Percentiles rank a stretch among this genome's conserved stretches.
Evolutionary conservation across 2,329 filamentous ascomycete species (phyloP).

Genomic region (Daldinia sp.): DNA sequence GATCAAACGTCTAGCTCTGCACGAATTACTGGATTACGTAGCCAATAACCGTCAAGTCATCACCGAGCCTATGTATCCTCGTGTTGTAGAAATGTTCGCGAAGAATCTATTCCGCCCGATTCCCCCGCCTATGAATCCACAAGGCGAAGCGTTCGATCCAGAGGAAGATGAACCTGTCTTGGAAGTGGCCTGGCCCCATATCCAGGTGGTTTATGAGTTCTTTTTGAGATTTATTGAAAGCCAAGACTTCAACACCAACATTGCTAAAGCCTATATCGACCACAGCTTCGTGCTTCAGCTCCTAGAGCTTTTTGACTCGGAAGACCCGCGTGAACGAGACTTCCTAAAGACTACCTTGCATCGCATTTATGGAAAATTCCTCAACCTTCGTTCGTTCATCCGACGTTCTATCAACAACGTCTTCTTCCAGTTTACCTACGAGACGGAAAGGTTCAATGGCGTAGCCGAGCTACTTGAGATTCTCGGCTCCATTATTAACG

Average conservation of each 20-base stretch:
- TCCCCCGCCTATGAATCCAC: constrained; percentile 94
- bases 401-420: constrained; percentile 99
- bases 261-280: constrained; percentile 98
- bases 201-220: constrained; percentile 99
- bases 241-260: constrained; percentile 99
- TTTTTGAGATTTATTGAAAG: constrained; percentile 99
- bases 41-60: constrained; percentile 99
- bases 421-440: constrained; percentile 99
- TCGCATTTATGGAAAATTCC: constrained; percentile 98
- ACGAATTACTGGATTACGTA: constrained; percentile 96
- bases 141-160: constrained; percentile 97
- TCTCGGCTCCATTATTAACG: constrained; percentile 97
- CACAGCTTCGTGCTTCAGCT: constrained; percentile 96
- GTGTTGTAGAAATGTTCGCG: constrained; percentile 98
- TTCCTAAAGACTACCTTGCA: constrained; percentile 98
- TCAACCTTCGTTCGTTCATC: constrained; percentile 97
- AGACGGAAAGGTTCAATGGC: constrained; percentile 97
- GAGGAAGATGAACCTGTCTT: constrained; percentile 98
- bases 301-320: constrained; percentile 97
- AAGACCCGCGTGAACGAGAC: constrained; percentile 94
- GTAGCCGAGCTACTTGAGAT: constrained; percentile 98
- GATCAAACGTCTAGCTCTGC: constrained; percentile 94
- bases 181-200: constrained; percentile 98
- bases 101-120: constrained; percentile 99
- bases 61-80: constrained; percentile 98